Conservation (phyloP, 2,329 filamentous ascomycete species). For the Rutstroemia sp. region DNA sequence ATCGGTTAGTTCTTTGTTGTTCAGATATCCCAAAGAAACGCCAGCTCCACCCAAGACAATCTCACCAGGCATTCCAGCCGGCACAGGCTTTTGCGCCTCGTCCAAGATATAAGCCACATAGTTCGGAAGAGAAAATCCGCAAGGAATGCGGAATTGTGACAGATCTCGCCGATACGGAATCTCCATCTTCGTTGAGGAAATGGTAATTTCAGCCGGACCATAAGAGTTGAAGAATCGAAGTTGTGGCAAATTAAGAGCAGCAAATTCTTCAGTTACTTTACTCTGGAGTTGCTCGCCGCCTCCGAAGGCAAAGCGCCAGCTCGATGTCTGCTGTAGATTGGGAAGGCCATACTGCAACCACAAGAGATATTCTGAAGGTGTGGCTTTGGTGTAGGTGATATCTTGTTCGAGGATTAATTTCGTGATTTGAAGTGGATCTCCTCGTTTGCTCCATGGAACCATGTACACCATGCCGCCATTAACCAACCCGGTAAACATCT, state of each 20-base stretch:
- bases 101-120: conserved; percentile 35
- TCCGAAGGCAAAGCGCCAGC: conserved; percentile 21
- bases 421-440: conserved; percentile 15
- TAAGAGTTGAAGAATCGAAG: conserved; percentile 16
- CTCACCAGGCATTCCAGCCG: conserved; percentile 37
- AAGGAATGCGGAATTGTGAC: conserved; percentile 7
- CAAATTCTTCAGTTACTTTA: conserved; percentile 19
- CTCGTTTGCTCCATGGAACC: conserved; percentile 6
- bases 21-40: conserved; percentile 32
- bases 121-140: conserved; percentile 11
- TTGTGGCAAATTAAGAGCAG: conserved; percentile 11
- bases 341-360: conserved; percentile 10
- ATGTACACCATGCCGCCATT: conserved; percentile 15
- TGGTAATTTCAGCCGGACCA: conserved; percentile 18
- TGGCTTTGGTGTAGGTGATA: conserved; percentile 18
- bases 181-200: conserved; percentile 13
- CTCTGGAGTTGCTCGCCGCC: conserved; percentile 23
- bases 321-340: neutral
- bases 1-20: conserved; percentile 16
- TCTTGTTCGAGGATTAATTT: conserved; percentile 14
- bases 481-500: conserved; percentile 15
- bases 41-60: conserved; percentile 34
- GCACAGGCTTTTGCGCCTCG: conserved; percentile 29
- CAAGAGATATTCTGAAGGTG: conserved; percentile 19
- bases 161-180: conserved; percentile 9